These are phyloP conservation scores for Xylariaceae sp. DNA, from an alignment of 2,329 filamentous ascomycete genomes.

Conservation along the genomic window DNA sequence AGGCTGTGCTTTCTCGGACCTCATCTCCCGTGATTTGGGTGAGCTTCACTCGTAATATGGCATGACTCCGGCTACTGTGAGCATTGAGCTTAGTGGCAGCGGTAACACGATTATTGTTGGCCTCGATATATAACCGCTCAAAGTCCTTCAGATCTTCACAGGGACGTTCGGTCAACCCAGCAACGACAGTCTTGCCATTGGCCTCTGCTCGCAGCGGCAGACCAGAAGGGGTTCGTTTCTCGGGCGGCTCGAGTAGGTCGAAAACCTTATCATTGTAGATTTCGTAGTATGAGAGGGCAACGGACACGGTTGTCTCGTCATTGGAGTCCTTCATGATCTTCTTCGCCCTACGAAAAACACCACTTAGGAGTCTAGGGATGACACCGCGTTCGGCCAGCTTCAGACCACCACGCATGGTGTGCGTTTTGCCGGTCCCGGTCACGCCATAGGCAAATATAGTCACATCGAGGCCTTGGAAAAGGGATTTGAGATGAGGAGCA, in stretches of 20 bases:
- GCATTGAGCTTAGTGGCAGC: slow-evolving; percentile 91
- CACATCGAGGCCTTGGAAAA: slow-evolving; percentile 86
- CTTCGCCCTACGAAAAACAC: slow-evolving; percentile 81
- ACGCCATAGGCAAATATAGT: slow-evolving; percentile 93
- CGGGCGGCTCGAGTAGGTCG: slow-evolving; percentile 83
- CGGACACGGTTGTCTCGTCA: slow-evolving; percentile 70
- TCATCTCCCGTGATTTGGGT: slow-evolving; percentile 72
- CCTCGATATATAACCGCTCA: slow-evolving; percentile 85
- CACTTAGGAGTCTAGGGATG: slow-evolving; percentile 82
- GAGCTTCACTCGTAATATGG: slow-evolving; percentile 87
- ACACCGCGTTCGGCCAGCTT: slow-evolving; percentile 84
- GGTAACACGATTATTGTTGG: slow-evolving; percentile 87
- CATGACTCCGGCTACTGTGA: slow-evolving; percentile 86
- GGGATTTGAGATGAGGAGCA: slow-evolving; percentile 83
- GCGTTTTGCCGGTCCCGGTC: slow-evolving; percentile 91
- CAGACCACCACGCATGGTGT: slow-evolving; percentile 92
- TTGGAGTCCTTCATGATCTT: slow-evolving; percentile 81
- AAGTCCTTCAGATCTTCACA: slow-evolving; percentile 89
- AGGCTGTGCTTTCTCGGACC: slow-evolving; percentile 78
- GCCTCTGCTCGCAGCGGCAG: slow-evolving; percentile 84
- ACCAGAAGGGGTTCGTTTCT: slow-evolving; percentile 81
- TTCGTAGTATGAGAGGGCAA: slow-evolving; percentile 88
- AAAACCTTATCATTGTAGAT: slow-evolving; percentile 97
- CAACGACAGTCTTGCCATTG: slow-evolving; percentile 83
- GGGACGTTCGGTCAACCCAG: slow-evolving; percentile 79